These are phyloP conservation scores for Bipolaris sorokiniana DNA, from an alignment of 2,329 filamentous ascomycete genomes.

Conservation along the genomic window DNA sequence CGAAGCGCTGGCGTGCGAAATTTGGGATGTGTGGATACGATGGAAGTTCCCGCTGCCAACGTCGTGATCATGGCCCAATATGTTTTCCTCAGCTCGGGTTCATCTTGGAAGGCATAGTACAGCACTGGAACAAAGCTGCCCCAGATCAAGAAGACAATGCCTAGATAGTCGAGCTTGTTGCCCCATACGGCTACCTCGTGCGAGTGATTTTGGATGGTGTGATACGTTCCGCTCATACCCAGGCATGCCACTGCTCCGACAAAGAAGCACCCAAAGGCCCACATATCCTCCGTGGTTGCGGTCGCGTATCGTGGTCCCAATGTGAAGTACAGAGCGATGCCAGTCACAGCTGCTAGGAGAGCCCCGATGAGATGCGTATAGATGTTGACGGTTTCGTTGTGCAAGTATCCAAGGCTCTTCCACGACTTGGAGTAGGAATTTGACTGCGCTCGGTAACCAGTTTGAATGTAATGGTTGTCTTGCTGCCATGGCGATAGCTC, in stretches of 20 bases:
- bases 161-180: slow-evolving; percentile 93
- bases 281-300: slow-evolving; percentile 44
- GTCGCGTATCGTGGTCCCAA: slow-evolving; percentile 43
- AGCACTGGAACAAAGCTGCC: slow-evolving; percentile 89
- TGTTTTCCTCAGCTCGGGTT: slow-evolving; percentile 66
- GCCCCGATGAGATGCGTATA: slow-evolving; percentile 67
- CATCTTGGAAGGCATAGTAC: slow-evolving; percentile 65
- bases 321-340: slow-evolving; percentile 28
- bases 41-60: slow-evolving; percentile 76
- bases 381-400: slow-evolving; percentile 75
- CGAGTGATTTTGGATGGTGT: slow-evolving; percentile 86
- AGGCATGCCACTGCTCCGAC: slow-evolving; percentile 52
- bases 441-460: slow-evolving; percentile 68
- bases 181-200: slow-evolving; percentile 77
- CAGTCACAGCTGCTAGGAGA: slow-evolving; percentile 29
- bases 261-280: slow-evolving; percentile 50
- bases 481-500: slow-evolving; percentile 55
- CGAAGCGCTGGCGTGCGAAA: slow-evolving; percentile 86
- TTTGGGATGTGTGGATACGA: slow-evolving; percentile 77
- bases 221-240: slow-evolving; percentile 70
- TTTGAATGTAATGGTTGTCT: slow-evolving; percentile 73
- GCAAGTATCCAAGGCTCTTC: slow-evolving; percentile 65
- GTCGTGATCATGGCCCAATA: slow-evolving; percentile 82
- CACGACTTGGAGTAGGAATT: slow-evolving; percentile 66
- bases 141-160: slow-evolving; percentile 89